phyloP scores from a whole-genome alignment of 1,139 yeast species.

The Suhomyces chickasaworum region DNA sequence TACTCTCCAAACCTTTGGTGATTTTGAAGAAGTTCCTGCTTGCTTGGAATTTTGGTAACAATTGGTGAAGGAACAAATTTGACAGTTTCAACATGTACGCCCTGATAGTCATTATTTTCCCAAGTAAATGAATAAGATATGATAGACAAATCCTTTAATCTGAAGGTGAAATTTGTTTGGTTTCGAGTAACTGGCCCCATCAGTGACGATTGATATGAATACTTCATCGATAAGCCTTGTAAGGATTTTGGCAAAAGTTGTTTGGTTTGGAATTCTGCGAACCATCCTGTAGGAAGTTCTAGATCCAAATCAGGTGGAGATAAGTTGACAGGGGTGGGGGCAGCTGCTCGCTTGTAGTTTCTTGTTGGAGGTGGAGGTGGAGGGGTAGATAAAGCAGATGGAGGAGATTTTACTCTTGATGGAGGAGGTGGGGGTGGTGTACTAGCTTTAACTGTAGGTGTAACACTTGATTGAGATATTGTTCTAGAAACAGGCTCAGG shows the following conservation, averaged over 20 bases:
- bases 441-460: background rate
- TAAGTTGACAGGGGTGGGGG: constrained; percentile 17
- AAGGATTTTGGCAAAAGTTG: constrained; percentile 38
- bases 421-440: constrained; percentile 11
- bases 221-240: constrained; percentile 37
- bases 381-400: constrained; percentile 17
- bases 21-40: constrained; percentile 40
- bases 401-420: constrained; percentile 9
- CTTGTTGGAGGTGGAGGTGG: constrained; percentile 43
- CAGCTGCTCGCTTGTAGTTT: constrained; percentile 30
- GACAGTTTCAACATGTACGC: constrained; percentile 32
- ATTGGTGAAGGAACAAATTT: constrained; percentile 56
- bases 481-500: background rate
- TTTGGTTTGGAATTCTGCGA: constrained; percentile 28
- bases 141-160: constrained; percentile 56
- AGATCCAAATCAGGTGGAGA: constrained; percentile 42
- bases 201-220: constrained; percentile 23
- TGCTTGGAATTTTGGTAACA: constrained; percentile 32
- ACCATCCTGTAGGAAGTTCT: constrained; percentile 51
- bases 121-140: constrained; percentile 50
- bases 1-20: constrained; percentile 51
- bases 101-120: constrained; percentile 31
- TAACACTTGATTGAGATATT: background rate
- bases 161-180: constrained; percentile 32
- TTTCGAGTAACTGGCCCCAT: constrained; percentile 17